These are phyloP conservation scores for Saposhnikovia divaricata DNA, from an alignment of 129 eudicot genomes.

Conservation along the genomic window DNA sequence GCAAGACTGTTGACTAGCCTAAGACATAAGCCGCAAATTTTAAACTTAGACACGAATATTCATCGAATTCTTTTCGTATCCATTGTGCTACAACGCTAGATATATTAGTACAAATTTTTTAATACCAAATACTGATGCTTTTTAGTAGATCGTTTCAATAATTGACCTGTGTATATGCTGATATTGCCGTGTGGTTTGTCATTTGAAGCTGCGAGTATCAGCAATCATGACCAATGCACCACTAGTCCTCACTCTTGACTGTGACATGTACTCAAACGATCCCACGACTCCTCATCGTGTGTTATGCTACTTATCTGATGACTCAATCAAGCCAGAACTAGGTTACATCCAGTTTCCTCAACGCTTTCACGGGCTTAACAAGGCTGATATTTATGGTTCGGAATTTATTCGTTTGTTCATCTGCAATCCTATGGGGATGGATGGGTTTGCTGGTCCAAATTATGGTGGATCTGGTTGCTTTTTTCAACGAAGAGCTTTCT, in stretches of 20 bases:
- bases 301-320: constrained; percentile 51
- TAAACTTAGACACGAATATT: too few relatives aligned
- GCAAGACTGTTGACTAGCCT: too few relatives aligned
- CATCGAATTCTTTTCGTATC: too few relatives aligned
- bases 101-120: too few relatives aligned
- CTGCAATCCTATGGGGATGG: constrained; percentile 57
- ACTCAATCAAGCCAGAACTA: constrained; percentile 24
- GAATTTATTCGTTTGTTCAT: constrained; percentile 44
- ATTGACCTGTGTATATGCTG: background rate
- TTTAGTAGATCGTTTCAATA: too few relatives aligned
- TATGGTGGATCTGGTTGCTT: constrained; percentile 76
- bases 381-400: constrained; percentile 57
- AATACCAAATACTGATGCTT: too few relatives aligned
- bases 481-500: constrained; percentile 60
- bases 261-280: constrained; percentile 85
- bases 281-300: constrained; percentile 47
- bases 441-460: constrained; percentile 68
- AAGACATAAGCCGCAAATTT: too few relatives aligned
- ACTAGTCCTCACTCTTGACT: constrained; percentile 51
- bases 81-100: too few relatives aligned
- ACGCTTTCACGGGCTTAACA: constrained; percentile 56
- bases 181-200: background rate
- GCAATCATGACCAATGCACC: constrained; percentile 61
- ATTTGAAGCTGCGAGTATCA: constrained; percentile 67
- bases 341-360: constrained; percentile 71